phyloP scores from a whole-genome alignment of 2,329 filamentous ascomycete genomes.

The Epichloe sibirici region DNA sequence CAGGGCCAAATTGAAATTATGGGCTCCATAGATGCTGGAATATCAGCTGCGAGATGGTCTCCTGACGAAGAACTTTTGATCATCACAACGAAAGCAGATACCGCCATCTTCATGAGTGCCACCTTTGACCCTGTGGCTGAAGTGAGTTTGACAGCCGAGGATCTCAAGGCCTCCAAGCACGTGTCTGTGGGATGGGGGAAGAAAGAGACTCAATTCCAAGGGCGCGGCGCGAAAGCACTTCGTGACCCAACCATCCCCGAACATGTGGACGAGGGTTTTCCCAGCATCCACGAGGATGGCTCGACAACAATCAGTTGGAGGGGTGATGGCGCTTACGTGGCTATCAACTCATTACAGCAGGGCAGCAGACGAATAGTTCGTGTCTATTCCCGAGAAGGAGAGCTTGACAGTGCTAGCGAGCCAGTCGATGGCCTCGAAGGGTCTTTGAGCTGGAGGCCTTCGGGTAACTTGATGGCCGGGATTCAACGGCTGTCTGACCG shows the following conservation, averaged over 20 bases:
- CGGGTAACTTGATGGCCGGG: slow-evolving; percentile 81
- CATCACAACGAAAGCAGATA: slow-evolving; percentile 67
- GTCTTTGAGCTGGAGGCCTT: slow-evolving; percentile 79
- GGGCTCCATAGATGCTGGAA: slow-evolving; percentile 85
- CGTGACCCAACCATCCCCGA: slow-evolving; percentile 92
- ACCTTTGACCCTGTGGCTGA: slow-evolving; percentile 77
- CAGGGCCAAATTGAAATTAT: slow-evolving; percentile 84
- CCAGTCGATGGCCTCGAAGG: slow-evolving; percentile 86
- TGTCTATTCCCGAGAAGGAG: slow-evolving; percentile 81
- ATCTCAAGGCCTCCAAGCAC: slow-evolving; percentile 79
- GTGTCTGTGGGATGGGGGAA: slow-evolving; percentile 98
- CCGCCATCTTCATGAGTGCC: slow-evolving; percentile 83
- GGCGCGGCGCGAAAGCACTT: slow-evolving; percentile 73
- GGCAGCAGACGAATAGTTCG: slow-evolving; percentile 65
- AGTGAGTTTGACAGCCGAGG: slow-evolving; percentile 57
- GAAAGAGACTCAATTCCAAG: slow-evolving; percentile 95
- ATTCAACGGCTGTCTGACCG: slow-evolving; percentile 59
- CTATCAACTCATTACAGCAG: slow-evolving; percentile 67
- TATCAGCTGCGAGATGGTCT: slow-evolving; percentile 82
- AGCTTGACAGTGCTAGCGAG: slow-evolving; percentile 86
- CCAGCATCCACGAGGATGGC: slow-evolving; percentile 63
- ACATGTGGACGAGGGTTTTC: slow-evolving; percentile 69
- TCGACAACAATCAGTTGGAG: slow-evolving; percentile 75
- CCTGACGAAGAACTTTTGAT: slow-evolving; percentile 86
- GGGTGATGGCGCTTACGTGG: slow-evolving; percentile 84